Base-by-base conservation (phyloP, 257 asterid species). In the Solanum pinnatisectum region DNA sequence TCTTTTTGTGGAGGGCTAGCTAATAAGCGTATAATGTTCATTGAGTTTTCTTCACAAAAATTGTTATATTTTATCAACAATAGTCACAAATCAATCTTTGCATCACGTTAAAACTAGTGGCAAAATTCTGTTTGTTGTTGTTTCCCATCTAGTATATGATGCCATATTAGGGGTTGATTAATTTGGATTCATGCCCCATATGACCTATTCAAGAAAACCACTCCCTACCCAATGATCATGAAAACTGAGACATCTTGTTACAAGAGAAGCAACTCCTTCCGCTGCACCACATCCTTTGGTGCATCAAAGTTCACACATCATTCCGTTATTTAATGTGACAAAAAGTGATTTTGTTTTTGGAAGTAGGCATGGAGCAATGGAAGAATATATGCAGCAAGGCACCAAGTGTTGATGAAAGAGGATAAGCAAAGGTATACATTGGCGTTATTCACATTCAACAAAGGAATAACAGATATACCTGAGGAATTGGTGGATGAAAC, bases 311-410 rank as follows among this genome's bases (percentile, higher is more conserved):
- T 56, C 2, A 56, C n/a, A 6, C n/a, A 52, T 56, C 11, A 56
- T 56, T 56, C 65, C 11, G 25, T 56, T 56, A 56, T 56, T 18
- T 56, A 56, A 56, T 20, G n/a, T 22, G 65, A 56, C 11, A 56
- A 56, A 56, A 56, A 56, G 65, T 56, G 27, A 30, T 70, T 70
- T 42, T 78, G n/a, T 13, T 33, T 72, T 14, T 22, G 32, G 63
- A 32, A 78, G 22, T 32, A 93, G 98, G 98, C 96, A 82, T 94
- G 98, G 98, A 94, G 98, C 93, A 94, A 94, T 88, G 95, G 92
- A 85, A 93, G 93, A 89, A 88, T 94, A 87, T 87, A 86, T 46
- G 73, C 96, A 76, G 89, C 95, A 27, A 78, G 78, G 90, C 98
- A 94, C 89, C 88, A 77, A 90, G 98, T 94, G 87, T 81, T 88